These are phyloP conservation scores for Endoconidiophora polonica DNA, from an alignment of 2,329 filamentous ascomycete genomes.

Conservation along the genomic window DNA sequence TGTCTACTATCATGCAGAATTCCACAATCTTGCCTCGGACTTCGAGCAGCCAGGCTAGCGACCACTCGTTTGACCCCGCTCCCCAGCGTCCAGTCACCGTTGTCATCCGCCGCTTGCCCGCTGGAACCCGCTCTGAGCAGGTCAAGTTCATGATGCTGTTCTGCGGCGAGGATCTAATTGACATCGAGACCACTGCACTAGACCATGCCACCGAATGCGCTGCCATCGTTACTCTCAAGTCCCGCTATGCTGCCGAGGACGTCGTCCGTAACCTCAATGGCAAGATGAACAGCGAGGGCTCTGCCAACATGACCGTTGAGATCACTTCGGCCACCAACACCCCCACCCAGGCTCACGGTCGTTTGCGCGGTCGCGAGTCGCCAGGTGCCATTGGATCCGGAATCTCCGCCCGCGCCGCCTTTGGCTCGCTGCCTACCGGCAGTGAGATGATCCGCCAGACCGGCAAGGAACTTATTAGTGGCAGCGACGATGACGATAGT, in stretches of 20 bases:
- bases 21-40: not conserved
- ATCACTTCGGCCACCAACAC: conserved; percentile 8
- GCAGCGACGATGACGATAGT: conserved; percentile 49
- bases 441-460: conserved; percentile 41
- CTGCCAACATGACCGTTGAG: conserved; percentile 8
- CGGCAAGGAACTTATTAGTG: conserved; percentile 57
- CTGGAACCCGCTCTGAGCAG: conserved; percentile 4
- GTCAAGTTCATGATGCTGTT: conserved; percentile 11
- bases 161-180: conserved; percentile 10
- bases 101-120: conserved; percentile 8
- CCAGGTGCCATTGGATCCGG: conserved; percentile 2
- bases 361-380: conserved; percentile 7
- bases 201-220: conserved; percentile 1
- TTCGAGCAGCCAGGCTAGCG: conserved; percentile 4
- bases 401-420: conserved; percentile 6
- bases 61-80: conserved; percentile 10
- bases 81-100: conserved; percentile 11
- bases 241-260: conserved; percentile 9
- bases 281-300: conserved; percentile 11
- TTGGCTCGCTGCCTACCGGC: conserved; percentile 4
- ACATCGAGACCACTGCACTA: conserved; percentile 5
- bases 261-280: conserved; percentile 10
- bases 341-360: conserved; percentile 8
- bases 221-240: conserved; percentile 7
- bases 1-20: not conserved